Percentiles rank a stretch among this genome's conserved stretches.
Evolutionary conservation across 805 yeast species (phyloP).

Genomic region (Saccharomyces cerevisiae): DNA sequence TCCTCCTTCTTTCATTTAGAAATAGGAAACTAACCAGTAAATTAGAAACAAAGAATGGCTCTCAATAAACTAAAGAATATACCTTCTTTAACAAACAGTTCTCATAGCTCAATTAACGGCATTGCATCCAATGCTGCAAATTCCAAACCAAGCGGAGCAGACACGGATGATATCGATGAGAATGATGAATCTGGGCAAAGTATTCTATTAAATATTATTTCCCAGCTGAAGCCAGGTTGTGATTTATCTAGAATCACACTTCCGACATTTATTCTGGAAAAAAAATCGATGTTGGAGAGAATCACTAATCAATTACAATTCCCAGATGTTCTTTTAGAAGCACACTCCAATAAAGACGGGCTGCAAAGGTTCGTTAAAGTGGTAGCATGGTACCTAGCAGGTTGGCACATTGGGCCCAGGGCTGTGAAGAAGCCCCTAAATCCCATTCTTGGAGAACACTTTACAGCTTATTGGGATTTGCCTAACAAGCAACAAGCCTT

Average conservation of each 20-base stretch:
- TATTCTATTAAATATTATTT: conserved; percentile 75
- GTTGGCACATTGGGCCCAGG: conserved; percentile 98
- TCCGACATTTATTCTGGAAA: conserved; percentile 91
- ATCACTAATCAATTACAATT: conserved; percentile 81
- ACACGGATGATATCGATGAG: conserved; percentile 77
- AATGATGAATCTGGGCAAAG: conserved; percentile 85
- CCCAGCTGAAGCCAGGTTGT: conserved; percentile 87
- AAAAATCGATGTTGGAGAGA: conserved; percentile 93
- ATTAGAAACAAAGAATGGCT: background rate
- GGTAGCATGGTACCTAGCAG: conserved; percentile 83
- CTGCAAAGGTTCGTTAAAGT: conserved; percentile 64
- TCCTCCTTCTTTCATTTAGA: background rate
- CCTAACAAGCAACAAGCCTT: conserved; percentile 65
- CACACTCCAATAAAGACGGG: conserved; percentile 52
- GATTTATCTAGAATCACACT: conserved; percentile 85
- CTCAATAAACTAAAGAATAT: background rate
- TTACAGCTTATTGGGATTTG: conserved; percentile 87
- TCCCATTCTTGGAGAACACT: conserved; percentile 88
- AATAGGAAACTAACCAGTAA: background rate
- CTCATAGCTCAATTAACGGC: conserved; percentile 33
- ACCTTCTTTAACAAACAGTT: conserved; percentile 29
- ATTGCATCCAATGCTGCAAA: conserved; percentile 12
- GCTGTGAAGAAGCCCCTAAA: conserved; percentile 96
- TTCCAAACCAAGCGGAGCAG: conserved; percentile 1
- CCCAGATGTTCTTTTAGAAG: conserved; percentile 66